Base-by-base conservation (phyloP, 129 eudicot genomes). In the Flaveria ramosissima region DNA sequence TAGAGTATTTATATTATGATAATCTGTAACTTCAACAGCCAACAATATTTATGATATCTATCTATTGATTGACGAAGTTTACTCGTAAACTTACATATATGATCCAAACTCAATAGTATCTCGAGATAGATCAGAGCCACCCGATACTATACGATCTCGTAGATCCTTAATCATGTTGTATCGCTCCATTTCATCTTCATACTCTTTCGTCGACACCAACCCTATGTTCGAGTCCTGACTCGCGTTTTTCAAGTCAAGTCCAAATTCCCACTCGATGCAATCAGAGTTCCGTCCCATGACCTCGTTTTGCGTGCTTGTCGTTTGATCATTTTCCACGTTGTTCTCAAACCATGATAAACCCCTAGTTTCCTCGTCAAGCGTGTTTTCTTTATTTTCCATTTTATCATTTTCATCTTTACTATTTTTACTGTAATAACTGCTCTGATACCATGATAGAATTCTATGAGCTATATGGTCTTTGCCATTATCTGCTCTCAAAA, bases 151-250 rank as follows among this genome's bases (percentile, higher is more conserved):
- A 52, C 88, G 94, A 72, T 91, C 97, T 60, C 97, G 64, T 24
- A 91, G 90, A 72, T 91, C 87, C 61, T 91, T 91, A 16, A 91
- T 91, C 94, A 91, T 78, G 68, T 88, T 86, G 71, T 91, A 91
- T 65, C 97, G 86, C 78, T 91, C 88, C 62, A 88, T 84, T 75
- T 91, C 97, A n/a, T 88, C 93, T 78, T 84, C 91, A 41, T 70
- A 81, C 74, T 80, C 86, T 61, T 78, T 81, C 80, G 74, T 81
- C 4, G 75, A 41, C 7, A 48, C 84, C 61, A 14, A 78, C 36
- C 86, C 86, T 9, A 68, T 80, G 4, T 76, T 83, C 3, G 66
- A 53, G 41, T 78, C 78, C 39, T 78, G 84, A 64, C 68, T 72
- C 39, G 46, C 50, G 16, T 68, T 72, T 23, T 63, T 71, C 68